These are phyloP conservation scores for Botrytis galanthina DNA, from an alignment of 2,329 filamentous ascomycete genomes.

Conservation along the genomic window DNA sequence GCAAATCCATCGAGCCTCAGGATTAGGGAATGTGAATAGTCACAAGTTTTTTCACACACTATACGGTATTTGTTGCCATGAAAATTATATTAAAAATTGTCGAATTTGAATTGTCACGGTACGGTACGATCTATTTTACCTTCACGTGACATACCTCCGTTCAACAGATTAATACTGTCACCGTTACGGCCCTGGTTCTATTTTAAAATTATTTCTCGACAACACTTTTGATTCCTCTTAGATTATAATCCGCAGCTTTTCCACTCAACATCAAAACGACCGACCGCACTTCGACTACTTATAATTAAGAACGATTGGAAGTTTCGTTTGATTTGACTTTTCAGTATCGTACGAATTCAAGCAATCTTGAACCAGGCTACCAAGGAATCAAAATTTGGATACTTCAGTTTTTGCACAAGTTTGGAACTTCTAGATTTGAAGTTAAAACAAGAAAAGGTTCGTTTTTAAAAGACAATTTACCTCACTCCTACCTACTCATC, in stretches of 20 bases:
- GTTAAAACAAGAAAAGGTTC: neutral
- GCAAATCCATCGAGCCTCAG: neutral
- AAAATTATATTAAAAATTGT: fast-evolving
- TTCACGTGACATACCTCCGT: neutral
- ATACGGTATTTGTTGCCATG: no score
- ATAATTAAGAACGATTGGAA: neutral
- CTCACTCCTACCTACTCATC: neutral
- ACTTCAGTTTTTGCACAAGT: no score
- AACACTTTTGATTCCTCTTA: fast-evolving
- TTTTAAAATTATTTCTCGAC: neutral
- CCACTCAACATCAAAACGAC: neutral
- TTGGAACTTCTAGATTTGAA: neutral
- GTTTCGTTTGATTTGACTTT: neutral
- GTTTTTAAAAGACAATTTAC: neutral
- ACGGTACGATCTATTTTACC: neutral
- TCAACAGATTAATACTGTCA: neutral
- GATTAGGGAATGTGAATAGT: neutral
- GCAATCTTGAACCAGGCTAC: neutral
- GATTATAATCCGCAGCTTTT: neutral
- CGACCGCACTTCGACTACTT: neutral
- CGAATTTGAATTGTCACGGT: neutral
- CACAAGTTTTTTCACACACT: neutral
- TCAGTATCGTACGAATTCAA: neutral
- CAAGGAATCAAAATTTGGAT: neutral
- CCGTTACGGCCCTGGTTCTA: neutral